Base-by-base conservation (phyloP, 768 basidiomycete species). In the Boletus subparvulus region DNA sequence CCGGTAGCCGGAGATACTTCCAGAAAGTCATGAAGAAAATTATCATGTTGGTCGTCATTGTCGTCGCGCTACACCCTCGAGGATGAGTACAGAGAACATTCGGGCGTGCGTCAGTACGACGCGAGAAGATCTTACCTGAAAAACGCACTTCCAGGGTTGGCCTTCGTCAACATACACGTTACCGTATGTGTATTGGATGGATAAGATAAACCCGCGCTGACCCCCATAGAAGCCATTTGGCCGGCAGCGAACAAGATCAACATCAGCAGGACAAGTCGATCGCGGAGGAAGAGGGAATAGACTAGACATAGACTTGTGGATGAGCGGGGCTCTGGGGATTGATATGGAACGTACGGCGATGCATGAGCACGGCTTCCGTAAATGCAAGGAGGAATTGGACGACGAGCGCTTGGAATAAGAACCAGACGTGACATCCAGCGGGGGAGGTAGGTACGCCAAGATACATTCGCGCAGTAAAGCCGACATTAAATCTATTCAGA, bases 1-100 rank as follows among this genome's bases (percentile, higher is more conserved):
- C n/a, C 1, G 65, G 64, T 32, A 64, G 37, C 5, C 40, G 39
- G 3, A 67, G 8, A 42, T 48, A 69, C 41, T 55, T 56, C 61
- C 55, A 67, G 28, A 62, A 56, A 1, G 64, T 57, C 61, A 67
- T 54, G 48, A 63, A 55, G 19, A 60, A 52, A 37, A 69, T 48
- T 0, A 59, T 1, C 2, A 55, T 0, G 26, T 59, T 57, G 8
- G 53, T 63, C 6, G 55, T 55, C 58, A 67, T 55, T 4, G 59
- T 69, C 36, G 65, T 65, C 7, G 48, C 48, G 10, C 66, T 63
- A 35, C 17, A 17, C 7, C 21, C 30, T 26, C 6, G 3, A 43
- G 43, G 4, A 32, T 52, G 4, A 60, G 44, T 16, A 19, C 37
- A n/a, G 1, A 36, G 14, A 13, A 32, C 35, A 14, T 3, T 33